Conservation (phyloP, 2,329 filamentous ascomycete genomes). For the Hymenoscyphus albidus region DNA sequence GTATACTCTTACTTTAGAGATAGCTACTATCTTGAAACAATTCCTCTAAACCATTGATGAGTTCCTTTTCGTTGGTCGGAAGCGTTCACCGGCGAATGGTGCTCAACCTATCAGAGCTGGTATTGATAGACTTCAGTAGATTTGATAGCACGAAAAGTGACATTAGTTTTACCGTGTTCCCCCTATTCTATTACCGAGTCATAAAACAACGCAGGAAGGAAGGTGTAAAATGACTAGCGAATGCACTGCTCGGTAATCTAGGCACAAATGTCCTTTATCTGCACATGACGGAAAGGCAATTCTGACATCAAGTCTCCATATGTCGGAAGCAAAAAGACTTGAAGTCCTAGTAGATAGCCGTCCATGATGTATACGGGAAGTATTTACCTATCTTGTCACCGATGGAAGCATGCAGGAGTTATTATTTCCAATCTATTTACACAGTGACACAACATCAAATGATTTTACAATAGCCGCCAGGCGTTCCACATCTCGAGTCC, state of each 20-base stretch:
- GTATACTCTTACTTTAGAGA: too few relatives aligned
- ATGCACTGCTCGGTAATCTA: background rate
- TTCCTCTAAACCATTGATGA: too few relatives aligned
- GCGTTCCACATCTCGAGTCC: background rate
- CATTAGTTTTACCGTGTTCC: too few relatives aligned
- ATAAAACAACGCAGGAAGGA: background rate
- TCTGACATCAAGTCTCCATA: background rate
- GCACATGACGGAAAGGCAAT: background rate
- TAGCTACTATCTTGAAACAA: too few relatives aligned
- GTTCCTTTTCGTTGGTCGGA: too few relatives aligned
- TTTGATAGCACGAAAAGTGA: too few relatives aligned
- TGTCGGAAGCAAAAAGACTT: background rate
- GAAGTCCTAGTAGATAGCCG: background rate
- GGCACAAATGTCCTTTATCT: background rate
- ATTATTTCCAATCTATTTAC: background rate
- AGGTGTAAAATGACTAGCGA: background rate
- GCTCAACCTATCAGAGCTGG: too few relatives aligned
- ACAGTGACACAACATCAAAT: background rate
- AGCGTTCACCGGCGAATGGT: too few relatives aligned
- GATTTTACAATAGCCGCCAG: background rate
- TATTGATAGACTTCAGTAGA: too few relatives aligned
- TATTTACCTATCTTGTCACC: background rate
- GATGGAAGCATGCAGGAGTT: background rate
- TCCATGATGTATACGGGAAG: background rate
- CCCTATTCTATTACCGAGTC: background rate